These are phyloP conservation scores for Leccinum subgranulosum DNA, from an alignment of 768 basidiomycete species.

Conservation along the genomic window DNA sequence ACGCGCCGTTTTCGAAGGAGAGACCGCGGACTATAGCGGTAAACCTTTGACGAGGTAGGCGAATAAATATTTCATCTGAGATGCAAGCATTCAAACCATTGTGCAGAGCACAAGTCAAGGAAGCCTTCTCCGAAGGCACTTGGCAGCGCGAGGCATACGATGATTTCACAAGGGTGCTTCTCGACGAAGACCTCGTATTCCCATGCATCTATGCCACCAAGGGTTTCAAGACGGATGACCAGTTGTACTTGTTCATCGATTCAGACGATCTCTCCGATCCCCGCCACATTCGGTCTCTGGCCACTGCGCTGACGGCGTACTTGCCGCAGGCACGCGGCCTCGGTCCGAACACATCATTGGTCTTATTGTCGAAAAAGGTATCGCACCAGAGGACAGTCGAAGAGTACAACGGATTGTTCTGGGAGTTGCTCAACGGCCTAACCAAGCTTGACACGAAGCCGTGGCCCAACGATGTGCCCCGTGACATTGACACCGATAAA, in stretches of 20 bases:
- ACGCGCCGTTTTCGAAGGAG: neutral
- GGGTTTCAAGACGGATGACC: slow-evolving; percentile 21
- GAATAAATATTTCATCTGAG: too few relatives aligned
- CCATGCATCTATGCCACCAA: slow-evolving; percentile 23
- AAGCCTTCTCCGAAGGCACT: slow-evolving; percentile 10
- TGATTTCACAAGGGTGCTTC: slow-evolving; percentile 18
- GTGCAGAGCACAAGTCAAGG: slow-evolving; percentile 13
- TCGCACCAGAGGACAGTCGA: slow-evolving; percentile 9
- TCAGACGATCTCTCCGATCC: slow-evolving; percentile 21
- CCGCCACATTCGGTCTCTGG: slow-evolving; percentile 19
- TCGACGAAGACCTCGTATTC: slow-evolving; percentile 20
- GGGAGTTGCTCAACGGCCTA: slow-evolving; percentile 19
- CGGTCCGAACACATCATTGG: slow-evolving; percentile 21
- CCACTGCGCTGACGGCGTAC: slow-evolving; percentile 11
- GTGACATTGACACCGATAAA: slow-evolving; percentile 19
- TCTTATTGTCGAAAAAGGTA: slow-evolving; percentile 16
- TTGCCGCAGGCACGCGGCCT: slow-evolving; percentile 15
- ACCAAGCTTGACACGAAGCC: slow-evolving; percentile 16
- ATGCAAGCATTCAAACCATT: neutral
- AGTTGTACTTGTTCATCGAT: slow-evolving; percentile 21
- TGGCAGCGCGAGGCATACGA: slow-evolving; percentile 20
- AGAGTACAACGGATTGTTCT: slow-evolving; percentile 19
- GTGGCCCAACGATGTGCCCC: slow-evolving; percentile 15
- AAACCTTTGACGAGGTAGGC: slow-evolving; percentile 16
- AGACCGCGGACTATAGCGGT: neutral